These are phyloP conservation scores for Cryptosporidium canis DNA, from an alignment of 169 alveolate species.

Conservation along the genomic window DNA sequence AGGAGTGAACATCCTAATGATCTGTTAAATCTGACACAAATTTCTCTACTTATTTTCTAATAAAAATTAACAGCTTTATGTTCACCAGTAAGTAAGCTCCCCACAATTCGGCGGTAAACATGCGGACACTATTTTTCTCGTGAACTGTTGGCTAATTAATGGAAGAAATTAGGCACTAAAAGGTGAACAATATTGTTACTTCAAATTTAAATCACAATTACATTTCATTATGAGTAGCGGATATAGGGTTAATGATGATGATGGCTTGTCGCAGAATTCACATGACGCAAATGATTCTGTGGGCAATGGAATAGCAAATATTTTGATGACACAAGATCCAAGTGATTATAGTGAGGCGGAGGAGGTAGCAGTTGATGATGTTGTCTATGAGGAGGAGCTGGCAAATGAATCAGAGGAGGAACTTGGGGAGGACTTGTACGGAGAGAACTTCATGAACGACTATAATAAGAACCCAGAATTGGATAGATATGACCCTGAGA, in stretches of 20 bases:
- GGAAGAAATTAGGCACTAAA: background rate
- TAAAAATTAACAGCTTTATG: background rate
- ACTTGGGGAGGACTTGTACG: constrained; percentile 62
- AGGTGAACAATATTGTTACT: background rate
- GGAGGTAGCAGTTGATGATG: constrained; percentile 66
- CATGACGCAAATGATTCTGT: constrained; percentile 7
- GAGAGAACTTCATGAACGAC: constrained; percentile 56
- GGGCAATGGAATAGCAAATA: constrained; percentile 35
- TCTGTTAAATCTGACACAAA: too few relatives aligned
- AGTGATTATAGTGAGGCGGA: constrained; percentile 71
- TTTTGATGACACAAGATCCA: constrained; percentile 57
- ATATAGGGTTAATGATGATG: constrained; percentile 21
- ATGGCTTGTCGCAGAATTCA: constrained; percentile 10
- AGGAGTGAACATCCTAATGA: too few relatives aligned
- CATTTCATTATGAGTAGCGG: constrained; percentile 13
- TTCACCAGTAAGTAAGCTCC: constrained; percentile 27
- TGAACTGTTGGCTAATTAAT: background rate
- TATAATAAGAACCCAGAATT: constrained; percentile 42
- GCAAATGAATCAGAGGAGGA: constrained; percentile 69
- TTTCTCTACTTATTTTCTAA: too few relatives aligned
- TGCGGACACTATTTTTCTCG: constrained; percentile 14
- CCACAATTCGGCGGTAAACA: constrained; percentile 68
- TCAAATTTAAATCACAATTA: background rate
- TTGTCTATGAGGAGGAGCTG: constrained; percentile 49
- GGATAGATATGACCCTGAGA: constrained; percentile 85